These are phyloP conservation scores for Metschnikowia peoriensis DNA, from an alignment of 805 yeast species.

Conservation along the genomic window DNA sequence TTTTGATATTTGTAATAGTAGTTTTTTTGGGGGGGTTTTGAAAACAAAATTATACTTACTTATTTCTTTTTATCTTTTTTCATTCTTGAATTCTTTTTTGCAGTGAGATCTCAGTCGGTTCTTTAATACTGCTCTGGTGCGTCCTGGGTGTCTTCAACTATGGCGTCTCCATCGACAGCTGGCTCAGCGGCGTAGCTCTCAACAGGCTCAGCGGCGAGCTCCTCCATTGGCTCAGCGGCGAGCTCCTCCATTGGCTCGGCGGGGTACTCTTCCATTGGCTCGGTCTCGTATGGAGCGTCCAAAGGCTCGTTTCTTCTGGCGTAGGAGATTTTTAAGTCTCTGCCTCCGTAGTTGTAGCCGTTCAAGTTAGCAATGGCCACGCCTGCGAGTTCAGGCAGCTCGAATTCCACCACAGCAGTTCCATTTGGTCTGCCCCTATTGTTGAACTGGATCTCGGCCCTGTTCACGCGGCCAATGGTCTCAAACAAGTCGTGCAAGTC, in stretches of 20 bases:
- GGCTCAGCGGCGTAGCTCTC: conserved; percentile 1
- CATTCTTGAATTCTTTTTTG: not conserved
- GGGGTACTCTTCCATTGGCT: conserved; percentile 1
- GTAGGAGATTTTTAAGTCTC: conserved; percentile 65
- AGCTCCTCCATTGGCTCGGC: not conserved
- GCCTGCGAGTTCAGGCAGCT: conserved; percentile 63
- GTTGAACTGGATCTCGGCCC: conserved; percentile 69
- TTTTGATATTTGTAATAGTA: not conserved
- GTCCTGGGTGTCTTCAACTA: conserved; percentile 6
- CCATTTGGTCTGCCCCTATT: conserved; percentile 72
- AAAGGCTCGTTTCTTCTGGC: conserved; percentile 37
- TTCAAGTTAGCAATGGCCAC: conserved; percentile 72
- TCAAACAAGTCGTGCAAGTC: conserved; percentile 85
- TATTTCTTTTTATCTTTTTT: not conserved
- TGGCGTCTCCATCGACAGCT: conserved; percentile 5
- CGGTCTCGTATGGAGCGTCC: conserved; percentile 9
- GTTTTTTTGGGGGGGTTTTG: not conserved
- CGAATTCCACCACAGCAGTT: conserved; percentile 80
- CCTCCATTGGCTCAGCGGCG: not conserved
- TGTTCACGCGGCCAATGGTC: conserved; percentile 70
- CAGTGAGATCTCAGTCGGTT: too few species aligned
- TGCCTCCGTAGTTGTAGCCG: conserved; percentile 81
- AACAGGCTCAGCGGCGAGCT: not conserved
- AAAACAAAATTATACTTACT: not conserved
- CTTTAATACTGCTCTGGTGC: conserved; percentile 4